A percentile compares a stretch with the other conserved stretches of the same genome.
These are phyloP conservation scores for Kalmusia sp. DNA, from an alignment of 2,329 filamentous ascomycete genomes.

Conservation along the genomic window DNA sequence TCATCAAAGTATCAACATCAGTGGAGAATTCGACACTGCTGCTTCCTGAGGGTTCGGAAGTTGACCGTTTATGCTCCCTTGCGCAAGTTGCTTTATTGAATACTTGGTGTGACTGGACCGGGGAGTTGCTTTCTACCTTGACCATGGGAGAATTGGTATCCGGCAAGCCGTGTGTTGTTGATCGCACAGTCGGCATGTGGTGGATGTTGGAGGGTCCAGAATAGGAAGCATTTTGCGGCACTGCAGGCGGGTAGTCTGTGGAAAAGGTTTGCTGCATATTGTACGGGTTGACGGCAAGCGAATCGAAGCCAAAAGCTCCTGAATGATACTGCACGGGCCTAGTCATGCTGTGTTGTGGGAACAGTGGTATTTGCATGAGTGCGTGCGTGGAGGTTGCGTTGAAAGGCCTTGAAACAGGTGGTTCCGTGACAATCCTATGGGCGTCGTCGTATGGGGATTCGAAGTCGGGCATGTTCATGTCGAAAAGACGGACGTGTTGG, in stretches of 20 bases:
- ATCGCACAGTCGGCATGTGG: conserved; percentile 34
- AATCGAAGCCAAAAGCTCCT: conserved; percentile 44
- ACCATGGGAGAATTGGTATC: conserved; percentile 43
- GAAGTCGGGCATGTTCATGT: conserved; percentile 39
- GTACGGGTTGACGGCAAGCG: conserved; percentile 43
- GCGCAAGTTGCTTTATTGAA: conserved; percentile 44
- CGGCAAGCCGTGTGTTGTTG: conserved; percentile 34
- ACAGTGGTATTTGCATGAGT: conserved; percentile 46
- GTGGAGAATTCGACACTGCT: conserved; percentile 74
- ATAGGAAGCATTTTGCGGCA: conserved; percentile 38
- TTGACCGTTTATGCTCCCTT: conserved; percentile 53
- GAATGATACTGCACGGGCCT: conserved; percentile 45
- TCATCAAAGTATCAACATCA: conserved; percentile 87
- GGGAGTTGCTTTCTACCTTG: conserved; percentile 53
- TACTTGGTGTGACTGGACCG: conserved; percentile 49
- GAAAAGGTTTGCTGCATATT: conserved; percentile 44
- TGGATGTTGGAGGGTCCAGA: conserved; percentile 28
- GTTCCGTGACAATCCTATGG: conserved; percentile 30
- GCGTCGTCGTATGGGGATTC: conserved; percentile 38
- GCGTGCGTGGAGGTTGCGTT: conserved; percentile 40
- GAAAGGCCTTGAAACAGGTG: conserved; percentile 36
- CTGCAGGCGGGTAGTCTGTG: conserved; percentile 31
- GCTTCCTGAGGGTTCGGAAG: conserved; percentile 50
- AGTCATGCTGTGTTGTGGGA: conserved; percentile 33
- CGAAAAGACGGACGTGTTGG: conserved; percentile 34